Evolutionary conservation across 305 asterid genomes (phyloP).

Genomic region (Fraxinus latifolia): DNA sequence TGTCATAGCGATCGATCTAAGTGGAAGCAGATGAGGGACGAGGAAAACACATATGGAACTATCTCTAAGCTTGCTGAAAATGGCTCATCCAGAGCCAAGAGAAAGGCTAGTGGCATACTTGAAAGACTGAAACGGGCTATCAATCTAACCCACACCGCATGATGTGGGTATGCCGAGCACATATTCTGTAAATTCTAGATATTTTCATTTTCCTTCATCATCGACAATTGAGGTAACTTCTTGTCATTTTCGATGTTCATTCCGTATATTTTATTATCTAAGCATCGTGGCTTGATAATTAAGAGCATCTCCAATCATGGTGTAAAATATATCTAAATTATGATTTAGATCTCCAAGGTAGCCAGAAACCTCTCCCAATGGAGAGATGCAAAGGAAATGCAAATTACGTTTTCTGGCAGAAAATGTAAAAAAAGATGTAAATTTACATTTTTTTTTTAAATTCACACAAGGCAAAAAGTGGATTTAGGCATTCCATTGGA

Average conservation of each 20-base stretch:
- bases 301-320: neutral
- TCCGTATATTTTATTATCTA: conserved; percentile 26
- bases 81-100: conserved; percentile 51
- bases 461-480: neutral
- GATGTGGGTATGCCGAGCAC: conserved; percentile 17
- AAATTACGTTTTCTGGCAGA: neutral
- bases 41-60: conserved; percentile 33
- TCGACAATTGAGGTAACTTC: conserved; percentile 17
- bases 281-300: neutral
- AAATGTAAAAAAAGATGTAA: neutral
- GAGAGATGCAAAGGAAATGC: neutral
- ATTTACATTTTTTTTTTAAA: neutral
- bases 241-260: conserved; percentile 15
- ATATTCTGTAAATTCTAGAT: conserved; percentile 41
- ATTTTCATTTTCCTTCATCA: neutral
- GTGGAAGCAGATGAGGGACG: conserved; percentile 45
- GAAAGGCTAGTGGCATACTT: conserved; percentile 49
- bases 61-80: conserved; percentile 36
- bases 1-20: conserved; percentile 39
- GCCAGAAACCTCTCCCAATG: neutral
- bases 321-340: neutral
- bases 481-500: neutral
- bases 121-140: conserved; percentile 40
- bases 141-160: conserved; percentile 44
- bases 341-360: neutral